Evolutionary conservation across 345 rosid species (phyloP), one percentile per base, ranked within the genome.

Genomic region (Eucalyptus leucophloia): DNA sequence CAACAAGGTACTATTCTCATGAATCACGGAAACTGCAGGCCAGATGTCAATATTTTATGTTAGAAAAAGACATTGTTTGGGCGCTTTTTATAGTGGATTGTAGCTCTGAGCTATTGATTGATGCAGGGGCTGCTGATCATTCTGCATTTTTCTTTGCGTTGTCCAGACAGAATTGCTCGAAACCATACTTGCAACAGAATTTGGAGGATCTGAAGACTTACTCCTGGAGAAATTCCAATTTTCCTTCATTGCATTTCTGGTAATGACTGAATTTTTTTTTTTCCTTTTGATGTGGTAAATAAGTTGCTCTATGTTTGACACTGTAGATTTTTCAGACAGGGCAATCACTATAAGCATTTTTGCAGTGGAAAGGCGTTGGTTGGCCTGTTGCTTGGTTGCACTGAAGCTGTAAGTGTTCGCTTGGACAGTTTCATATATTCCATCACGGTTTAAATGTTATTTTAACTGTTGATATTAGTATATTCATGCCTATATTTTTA

Each of bases 331-430:
- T 95, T 94, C 97, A 98, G 99, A 97, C 95, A 96, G 98, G 98
- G 34, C 99, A 98, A 88, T 97, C 99, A 81, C 97, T 97, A 90
- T 95, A 96, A 91, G 95, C 96, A 11, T 97, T 98, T 92, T 88
- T 95, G 88, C 99, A 97, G 88, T 98, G 98, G 99, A 98, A 97
- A 92, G 56, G 94, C 98, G 62, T 91, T 98, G 92, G 96, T 97
- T 88, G 94, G 96, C 93, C 99, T 95, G 89, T 90, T 98, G 54
- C 92, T 97, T 80, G 96, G 99, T 56, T 98, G 99, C 90, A 91
- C 91, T 21, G 95, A 96, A 87, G 99, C 99, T 88, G 99, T 98
- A 95, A 94, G 97, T 51, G 72, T 26, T 77, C 21, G 14, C 82
- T 72, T 72, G 82, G 17, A n/a, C 42, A n/a, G 62, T 37, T 28